Base-by-base conservation (phyloP, 257 asterid species). In the Asclepias syriaca region DNA sequence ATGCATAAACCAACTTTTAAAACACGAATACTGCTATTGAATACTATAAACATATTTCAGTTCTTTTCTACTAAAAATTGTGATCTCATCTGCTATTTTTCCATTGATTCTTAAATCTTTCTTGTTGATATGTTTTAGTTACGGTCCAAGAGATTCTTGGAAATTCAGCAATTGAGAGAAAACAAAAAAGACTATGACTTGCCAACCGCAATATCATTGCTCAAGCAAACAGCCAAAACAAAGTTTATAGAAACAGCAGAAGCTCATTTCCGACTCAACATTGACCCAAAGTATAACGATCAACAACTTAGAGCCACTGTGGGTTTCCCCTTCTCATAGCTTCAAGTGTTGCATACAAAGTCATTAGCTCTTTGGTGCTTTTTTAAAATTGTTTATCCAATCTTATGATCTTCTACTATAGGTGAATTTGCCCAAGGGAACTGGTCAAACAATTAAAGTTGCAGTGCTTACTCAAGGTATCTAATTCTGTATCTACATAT, bases 281-380 rank as follows among this genome's bases (percentile, higher is more conserved):
- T 94, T 72, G 99, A 94, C 80, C 99, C 98, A 12, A 94, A 94
- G 80, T 94, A 94, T 69, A 94, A 94, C 55, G 99, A 94, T 80
- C 99, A 94, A 73, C 98, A 94, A 76, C 92, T 94, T 71, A 88
- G 99, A 82, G 99, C 99, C 73, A 94, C 98, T 54, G 99, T 91
- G 80, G 78, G 95, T 78, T 77, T 77, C 67, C 75, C 48, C 21
- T 61, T 18, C 24, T 65, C 3, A 18, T 63, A 45, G 22, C 65
- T 43, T 6, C 24, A 29, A 8, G 5, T 13, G 55, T 14, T 48
- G 57, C 58, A 55, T 12, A 67, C 13, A n/a, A 59, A 29, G 37
- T 57, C 56, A 29, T 65, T 50, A 32, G 53, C 39, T 51, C 14
- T 43, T 48, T 64, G 13, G 22, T 24, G 27, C 27, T 43, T 12